Evolutionary conservation across 176 grass and related monocot species (phyloP), one percentile per base, ranked within the genome.

Genomic region (Aegilops longissima): DNA sequence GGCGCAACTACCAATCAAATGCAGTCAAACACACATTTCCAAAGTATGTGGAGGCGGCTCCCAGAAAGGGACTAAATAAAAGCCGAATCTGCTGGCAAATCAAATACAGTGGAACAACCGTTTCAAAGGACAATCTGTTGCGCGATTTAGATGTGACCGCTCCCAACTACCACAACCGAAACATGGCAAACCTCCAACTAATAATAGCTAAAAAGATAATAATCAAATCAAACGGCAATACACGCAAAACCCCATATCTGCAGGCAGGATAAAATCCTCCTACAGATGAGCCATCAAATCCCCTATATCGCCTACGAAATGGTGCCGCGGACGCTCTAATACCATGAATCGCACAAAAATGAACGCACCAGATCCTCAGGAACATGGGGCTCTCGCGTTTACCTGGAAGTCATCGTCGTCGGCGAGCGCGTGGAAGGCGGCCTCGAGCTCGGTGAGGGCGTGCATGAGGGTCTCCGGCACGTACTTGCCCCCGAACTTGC

Each of bases 391-490:
- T 14, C 0, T 1, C 2, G 8, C 3, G 17, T 12, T 34, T 67
- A 98, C 97, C 97, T 99, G 97, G 84, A 99, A 99, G 23, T 90
- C 87, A 0, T 81, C 40, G 68, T 99, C 97, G 33, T 78, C 66
- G 25, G 94, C 93, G 80, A 96, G 92, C 2, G 85, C 73, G 54
- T 86, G 35, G 89, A 99, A 99, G 1, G 94, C 97, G 75, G 20
- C 82, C 88, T 96, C 94, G 52, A 99, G 88, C 87, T 99, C 86
- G 61, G 90, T 80, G 70, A 99, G 97, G 12, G 97, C 92, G 66
- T 94, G 82, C 97, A 99, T 99, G 3, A 99, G 90, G 21, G 97
- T 99, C 82, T 99, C 94, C 0, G 97, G 97, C 9, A 99, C 97
- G 76, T 99, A 99, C 94, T 99, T 99, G 8, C 97, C 94, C 35